Percentiles rank a stretch among this genome's conserved stretches.
Conservation (phyloP, 345 rosid species). For the Ceriops zippeliana region DNA sequence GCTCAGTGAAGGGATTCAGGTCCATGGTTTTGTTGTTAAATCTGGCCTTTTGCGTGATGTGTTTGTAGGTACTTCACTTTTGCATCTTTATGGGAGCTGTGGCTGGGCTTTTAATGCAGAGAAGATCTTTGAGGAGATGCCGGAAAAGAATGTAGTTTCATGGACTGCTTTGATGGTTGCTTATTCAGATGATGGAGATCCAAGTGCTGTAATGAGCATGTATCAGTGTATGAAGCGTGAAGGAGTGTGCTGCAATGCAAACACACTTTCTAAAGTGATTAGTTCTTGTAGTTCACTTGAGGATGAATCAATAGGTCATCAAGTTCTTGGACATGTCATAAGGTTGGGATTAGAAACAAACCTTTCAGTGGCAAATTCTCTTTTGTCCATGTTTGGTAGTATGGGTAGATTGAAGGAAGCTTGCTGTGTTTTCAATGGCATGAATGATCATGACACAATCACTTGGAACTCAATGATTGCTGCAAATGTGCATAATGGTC, state of each 20-base stretch:
- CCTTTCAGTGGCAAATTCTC: constrained; percentile 65
- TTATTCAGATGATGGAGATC: constrained; percentile 49
- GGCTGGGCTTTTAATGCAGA: constrained; percentile 44
- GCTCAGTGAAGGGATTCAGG: constrained; percentile 63
- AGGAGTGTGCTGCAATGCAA: constrained; percentile 55
- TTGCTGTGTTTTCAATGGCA: constrained; percentile 41
- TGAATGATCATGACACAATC: constrained; percentile 61
- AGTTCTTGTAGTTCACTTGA: constrained; percentile 58
- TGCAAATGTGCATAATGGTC: constrained; percentile 53
- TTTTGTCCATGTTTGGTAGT: constrained; percentile 69
- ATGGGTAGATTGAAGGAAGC: constrained; percentile 48
- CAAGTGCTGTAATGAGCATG: constrained; percentile 44
- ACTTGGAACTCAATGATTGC: constrained; percentile 78
- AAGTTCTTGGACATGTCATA: constrained; percentile 53
- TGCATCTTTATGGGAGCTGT: constrained; percentile 71
- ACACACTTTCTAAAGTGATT: constrained; percentile 60
- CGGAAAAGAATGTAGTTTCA: constrained; percentile 67
- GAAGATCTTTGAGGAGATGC: constrained; percentile 83
- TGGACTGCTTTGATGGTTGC: constrained; percentile 93
- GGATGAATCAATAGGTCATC: constrained; percentile 50
- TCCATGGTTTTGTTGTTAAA: constrained; percentile 56
- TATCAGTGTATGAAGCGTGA: constrained; percentile 52
- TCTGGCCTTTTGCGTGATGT: constrained; percentile 61
- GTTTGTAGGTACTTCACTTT: constrained; percentile 69
- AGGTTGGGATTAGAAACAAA: constrained; percentile 55